These are phyloP conservation scores for Fusarium nodosum DNA, from an alignment of 2,329 filamentous ascomycete genomes.

Conservation along the genomic window DNA sequence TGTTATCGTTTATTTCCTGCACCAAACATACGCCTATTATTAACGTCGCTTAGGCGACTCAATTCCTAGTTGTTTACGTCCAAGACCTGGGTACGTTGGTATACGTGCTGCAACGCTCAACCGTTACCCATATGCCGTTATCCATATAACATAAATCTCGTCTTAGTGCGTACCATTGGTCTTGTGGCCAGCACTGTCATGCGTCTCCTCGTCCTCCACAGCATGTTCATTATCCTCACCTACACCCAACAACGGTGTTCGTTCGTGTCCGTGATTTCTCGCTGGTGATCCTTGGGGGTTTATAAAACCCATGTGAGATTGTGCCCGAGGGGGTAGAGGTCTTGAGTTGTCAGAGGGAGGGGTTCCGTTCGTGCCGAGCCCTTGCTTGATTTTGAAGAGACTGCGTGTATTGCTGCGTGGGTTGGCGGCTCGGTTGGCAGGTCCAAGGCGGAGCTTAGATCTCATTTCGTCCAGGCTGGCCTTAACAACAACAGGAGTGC, in stretches of 20 bases:
- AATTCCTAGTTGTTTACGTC: neutral
- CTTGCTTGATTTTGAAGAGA: constrained; percentile 76
- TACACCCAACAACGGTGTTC: constrained; percentile 52
- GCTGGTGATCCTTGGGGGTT: constrained; percentile 12
- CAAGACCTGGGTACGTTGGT: neutral
- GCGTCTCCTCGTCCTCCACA: constrained; percentile 28
- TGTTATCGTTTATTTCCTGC: constrained; percentile 19
- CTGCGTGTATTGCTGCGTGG: constrained; percentile 71
- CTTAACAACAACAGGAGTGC: constrained; percentile 66
- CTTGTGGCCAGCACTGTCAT: constrained; percentile 24
- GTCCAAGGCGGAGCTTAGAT: constrained; percentile 74
- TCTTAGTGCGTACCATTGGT: constrained; percentile 43
- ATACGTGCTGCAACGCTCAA: constrained; percentile 7
- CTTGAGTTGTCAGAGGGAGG: constrained; percentile 25
- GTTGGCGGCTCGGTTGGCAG: constrained; percentile 75
- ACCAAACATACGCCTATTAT: constrained; percentile 8
- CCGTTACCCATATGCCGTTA: constrained; percentile 5
- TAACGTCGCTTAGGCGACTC: constrained; percentile 1
- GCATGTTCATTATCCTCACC: constrained; percentile 43
- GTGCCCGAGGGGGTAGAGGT: constrained; percentile 42
- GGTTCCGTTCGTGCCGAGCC: constrained; percentile 45
- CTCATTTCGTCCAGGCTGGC: constrained; percentile 73
- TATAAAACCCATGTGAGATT: constrained; percentile 44
- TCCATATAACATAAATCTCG: constrained; percentile 9
- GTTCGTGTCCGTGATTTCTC: constrained; percentile 44